Evolutionary conservation across 2,329 filamentous ascomycete genomes (phyloP).

Genomic region (Claviceps sp.): DNA sequence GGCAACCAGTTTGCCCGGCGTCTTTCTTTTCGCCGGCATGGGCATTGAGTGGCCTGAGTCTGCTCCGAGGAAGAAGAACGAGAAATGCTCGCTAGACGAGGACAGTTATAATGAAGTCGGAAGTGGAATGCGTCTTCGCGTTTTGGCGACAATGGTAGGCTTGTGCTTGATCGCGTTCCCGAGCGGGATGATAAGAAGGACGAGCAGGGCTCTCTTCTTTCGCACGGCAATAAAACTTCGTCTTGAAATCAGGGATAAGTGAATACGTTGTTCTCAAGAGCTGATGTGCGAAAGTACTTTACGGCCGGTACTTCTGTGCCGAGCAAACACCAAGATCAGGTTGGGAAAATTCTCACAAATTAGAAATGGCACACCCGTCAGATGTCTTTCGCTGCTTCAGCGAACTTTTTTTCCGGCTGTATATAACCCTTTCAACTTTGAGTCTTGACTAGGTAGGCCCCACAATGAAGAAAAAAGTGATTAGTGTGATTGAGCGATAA

Average conservation of each 20-base stretch:
- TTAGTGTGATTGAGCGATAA: background rate
- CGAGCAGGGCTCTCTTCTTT: background rate
- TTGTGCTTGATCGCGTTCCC: constrained; percentile 1
- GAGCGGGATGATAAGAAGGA: background rate
- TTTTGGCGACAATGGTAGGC: background rate
- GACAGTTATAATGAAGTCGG: background rate
- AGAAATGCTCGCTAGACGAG: background rate
- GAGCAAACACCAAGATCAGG: constrained; percentile 6
- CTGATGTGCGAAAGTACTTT: background rate
- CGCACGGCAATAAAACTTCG: background rate
- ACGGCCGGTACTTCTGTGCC: background rate
- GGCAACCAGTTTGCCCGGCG: constrained; percentile 40
- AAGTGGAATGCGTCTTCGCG: background rate
- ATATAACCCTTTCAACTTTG: constrained; percentile 7
- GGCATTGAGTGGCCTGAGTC: constrained; percentile 10
- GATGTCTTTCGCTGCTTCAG: constrained; percentile 8
- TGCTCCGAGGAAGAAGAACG: background rate
- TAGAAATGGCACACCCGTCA: constrained; percentile 5
- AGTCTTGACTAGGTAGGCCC: constrained; percentile 1
- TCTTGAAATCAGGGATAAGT: background rate
- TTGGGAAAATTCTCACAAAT: constrained; percentile 22
- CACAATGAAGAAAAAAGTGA: constrained; percentile 2
- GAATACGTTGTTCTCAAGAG: background rate
- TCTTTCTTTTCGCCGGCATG: constrained; percentile 51
- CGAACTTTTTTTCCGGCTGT: constrained; percentile 20